A percentile compares a stretch with the other conserved stretches of the same genome.
These are phyloP conservation scores for Withania somnifera DNA, from an alignment of 305 asterid genomes.

Conservation along the genomic window DNA sequence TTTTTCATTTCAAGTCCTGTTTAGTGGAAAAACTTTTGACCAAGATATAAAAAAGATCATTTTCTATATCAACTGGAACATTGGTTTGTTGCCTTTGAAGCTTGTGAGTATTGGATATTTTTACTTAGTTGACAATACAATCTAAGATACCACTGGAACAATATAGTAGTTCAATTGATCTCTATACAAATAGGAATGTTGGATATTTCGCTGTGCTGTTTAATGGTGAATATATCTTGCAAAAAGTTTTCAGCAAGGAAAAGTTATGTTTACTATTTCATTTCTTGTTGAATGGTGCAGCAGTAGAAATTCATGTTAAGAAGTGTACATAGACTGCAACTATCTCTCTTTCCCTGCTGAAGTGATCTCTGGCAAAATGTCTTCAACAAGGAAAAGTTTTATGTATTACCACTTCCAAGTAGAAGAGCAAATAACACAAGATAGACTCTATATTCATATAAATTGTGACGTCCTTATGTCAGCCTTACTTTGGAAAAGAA, in stretches of 20 bases:
- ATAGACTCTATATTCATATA: neutral
- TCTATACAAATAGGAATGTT: too few relatives aligned
- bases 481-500: neutral
- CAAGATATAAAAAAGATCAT: slow-evolving; percentile 13
- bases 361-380: neutral
- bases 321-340: neutral
- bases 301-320: neutral
- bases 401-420: neutral
- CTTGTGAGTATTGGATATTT: slow-evolving; percentile 18
- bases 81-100: slow-evolving; percentile 1
- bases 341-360: neutral
- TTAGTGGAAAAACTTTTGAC: slow-evolving; percentile 29
- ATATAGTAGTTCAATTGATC: too few relatives aligned
- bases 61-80: too few relatives aligned
- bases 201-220: too few relatives aligned
- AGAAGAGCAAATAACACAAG: neutral
- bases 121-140: slow-evolving; percentile 11
- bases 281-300: too few relatives aligned
- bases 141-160: too few relatives aligned
- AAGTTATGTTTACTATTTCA: too few relatives aligned
- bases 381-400: neutral
- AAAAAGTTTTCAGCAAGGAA: too few relatives aligned
- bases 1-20: slow-evolving; percentile 13
- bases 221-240: too few relatives aligned
- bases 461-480: neutral